Conservation (phyloP, 768 basidiomycete species). For the Tulasnella sp. region DNA sequence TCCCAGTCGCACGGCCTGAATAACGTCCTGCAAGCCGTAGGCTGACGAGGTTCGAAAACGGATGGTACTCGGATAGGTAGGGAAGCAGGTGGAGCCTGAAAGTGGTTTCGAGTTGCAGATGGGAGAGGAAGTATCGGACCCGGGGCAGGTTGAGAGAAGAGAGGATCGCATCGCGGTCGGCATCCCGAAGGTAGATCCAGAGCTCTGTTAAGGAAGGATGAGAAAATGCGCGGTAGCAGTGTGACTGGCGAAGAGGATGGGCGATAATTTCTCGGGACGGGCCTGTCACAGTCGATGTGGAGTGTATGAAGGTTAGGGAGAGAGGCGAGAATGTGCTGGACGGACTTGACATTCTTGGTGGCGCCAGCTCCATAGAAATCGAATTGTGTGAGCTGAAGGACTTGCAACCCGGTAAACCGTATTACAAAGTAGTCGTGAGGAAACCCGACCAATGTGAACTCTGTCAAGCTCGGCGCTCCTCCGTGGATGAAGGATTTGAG, state of each 20-base stretch:
- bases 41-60: background rate
- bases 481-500: background rate
- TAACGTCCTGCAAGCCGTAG: background rate
- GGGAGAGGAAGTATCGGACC: background rate
- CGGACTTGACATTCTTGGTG: slow-evolving; percentile 70
- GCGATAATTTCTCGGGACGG: background rate
- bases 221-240: background rate
- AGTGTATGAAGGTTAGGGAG: slow-evolving; percentile 40
- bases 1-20: background rate
- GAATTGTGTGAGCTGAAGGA: background rate
- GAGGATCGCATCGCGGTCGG: background rate
- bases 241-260: background rate
- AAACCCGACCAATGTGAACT: background rate
- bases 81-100: background rate
- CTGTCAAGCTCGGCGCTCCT: background rate
- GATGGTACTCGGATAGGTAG: background rate
- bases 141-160: background rate
- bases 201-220: background rate
- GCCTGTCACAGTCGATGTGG: slow-evolving; percentile 41
- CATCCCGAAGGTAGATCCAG: background rate
- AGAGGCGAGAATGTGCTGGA: slow-evolving; percentile 70
- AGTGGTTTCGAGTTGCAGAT: background rate
- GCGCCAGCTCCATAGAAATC: slow-evolving; percentile 40
- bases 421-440: background rate
- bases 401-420: background rate